Base-by-base conservation (phyloP, 345 rosid genomes). In the Excoecaria agallocha region DNA sequence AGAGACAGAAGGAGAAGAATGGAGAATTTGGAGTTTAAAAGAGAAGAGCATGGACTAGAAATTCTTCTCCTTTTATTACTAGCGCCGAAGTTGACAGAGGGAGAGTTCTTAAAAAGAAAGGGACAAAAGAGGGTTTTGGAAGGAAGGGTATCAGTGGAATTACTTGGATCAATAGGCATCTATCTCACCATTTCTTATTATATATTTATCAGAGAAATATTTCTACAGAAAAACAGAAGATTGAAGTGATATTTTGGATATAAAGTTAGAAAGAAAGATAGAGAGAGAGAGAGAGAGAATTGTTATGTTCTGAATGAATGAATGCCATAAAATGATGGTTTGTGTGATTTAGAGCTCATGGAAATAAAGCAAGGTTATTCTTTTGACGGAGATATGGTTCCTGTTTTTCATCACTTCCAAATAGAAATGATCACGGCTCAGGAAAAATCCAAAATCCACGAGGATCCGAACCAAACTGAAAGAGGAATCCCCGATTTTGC, bases 41-140 rank as follows among this genome's bases (percentile, higher is more conserved):
- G 30, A 30, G 30, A 30, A 30, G 54, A 50, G 54, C 3, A 17
- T 1, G 15, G 54, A 50, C 16, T 50, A 8, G 15, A 50, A 17
- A 50, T 30, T 0, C 30, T 30, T 30, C 30, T 30, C 1, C 30
- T 30, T 30, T 2, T 30, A 30, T 30, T 30, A 30, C 48, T 43
- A 43, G 10, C 6, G 48, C 83, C 87, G 98, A 88, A 88, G 86
- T 80, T 76, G 96, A 90, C 88, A 85, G 94, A 80, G 86, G 15
- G 59, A 79, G 70, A 81, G 57, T 79, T 82, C 76, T 81, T 74
- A 77, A 85, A 86, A 85, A 75, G 86, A 87, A 76, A 84, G 94
- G 91, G 90, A 90, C 94, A 92, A 89, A 89, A 71, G 84, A 85
- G 89, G 77, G 84, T 62, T 74, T 84, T 49, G 86, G 86, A 87